These are phyloP conservation scores for Pontederia paniculata DNA, from an alignment of 176 grass and related monocot genomes.

Conservation along the genomic window DNA sequence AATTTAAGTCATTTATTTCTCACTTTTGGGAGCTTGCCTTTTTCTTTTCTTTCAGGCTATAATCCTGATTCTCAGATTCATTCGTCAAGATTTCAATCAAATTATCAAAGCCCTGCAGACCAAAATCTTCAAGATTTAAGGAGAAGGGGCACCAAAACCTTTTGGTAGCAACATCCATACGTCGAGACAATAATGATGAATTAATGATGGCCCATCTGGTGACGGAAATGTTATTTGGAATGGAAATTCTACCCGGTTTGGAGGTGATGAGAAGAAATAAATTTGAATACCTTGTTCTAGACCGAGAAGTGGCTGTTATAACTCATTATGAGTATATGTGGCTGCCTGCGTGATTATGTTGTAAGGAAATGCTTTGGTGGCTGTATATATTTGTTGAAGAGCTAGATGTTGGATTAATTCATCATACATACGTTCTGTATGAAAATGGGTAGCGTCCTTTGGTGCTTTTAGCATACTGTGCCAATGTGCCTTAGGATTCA, in stretches of 20 bases:
- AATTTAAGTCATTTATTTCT: not conserved
- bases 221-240: slow-evolving; percentile 92
- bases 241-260: slow-evolving; percentile 91
- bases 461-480: too few relatives aligned
- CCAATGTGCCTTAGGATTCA: too few relatives aligned
- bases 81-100: slow-evolving; percentile 12
- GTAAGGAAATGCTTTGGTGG: too few relatives aligned
- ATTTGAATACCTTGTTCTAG: too few relatives aligned
- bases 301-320: too few relatives aligned
- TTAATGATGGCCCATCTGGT: slow-evolving; percentile 29
- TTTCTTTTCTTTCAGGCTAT: slow-evolving; percentile 21
- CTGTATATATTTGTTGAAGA: too few relatives aligned
- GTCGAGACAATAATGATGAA: slow-evolving; percentile 33
- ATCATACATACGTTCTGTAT: too few relatives aligned
- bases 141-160: slow-evolving; percentile 27
- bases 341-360: too few relatives aligned
- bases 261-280: slow-evolving; percentile 62
- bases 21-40: not conserved
- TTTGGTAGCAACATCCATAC: slow-evolving; percentile 85
- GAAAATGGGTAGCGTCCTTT: too few relatives aligned
- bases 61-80: slow-evolving; percentile 20
- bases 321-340: too few relatives aligned
- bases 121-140: slow-evolving; percentile 3
- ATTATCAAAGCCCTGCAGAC: slow-evolving; percentile 6
- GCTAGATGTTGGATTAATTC: too few relatives aligned